phyloP scores from a whole-genome alignment of 176 grass and related monocot species.

The Juncus effusus region DNA sequence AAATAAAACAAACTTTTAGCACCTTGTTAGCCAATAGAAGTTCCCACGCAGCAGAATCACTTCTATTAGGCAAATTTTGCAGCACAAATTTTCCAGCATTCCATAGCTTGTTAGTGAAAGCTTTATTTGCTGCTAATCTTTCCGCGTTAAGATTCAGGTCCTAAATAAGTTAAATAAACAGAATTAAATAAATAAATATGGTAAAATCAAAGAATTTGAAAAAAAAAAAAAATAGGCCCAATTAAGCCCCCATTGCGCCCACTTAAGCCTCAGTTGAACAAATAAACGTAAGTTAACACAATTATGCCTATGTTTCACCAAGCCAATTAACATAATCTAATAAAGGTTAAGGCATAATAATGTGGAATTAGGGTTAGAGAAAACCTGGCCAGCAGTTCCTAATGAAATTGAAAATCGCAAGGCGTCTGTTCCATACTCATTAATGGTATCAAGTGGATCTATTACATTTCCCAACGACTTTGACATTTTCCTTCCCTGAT shows the following conservation, averaged over 20 bases:
- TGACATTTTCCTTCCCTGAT: conserved; percentile 94
- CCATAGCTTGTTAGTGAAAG: conserved; percentile 99
- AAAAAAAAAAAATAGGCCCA: conserved; percentile 20
- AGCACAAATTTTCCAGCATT: conserved; percentile 97
- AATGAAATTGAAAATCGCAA: conserved; percentile 93
- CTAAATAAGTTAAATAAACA: conserved; percentile 38
- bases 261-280: too few species aligned
- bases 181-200: conserved; percentile 30
- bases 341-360: background rate
- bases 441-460: conserved; percentile 93
- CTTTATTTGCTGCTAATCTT: conserved; percentile 92
- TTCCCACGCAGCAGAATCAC: conserved; percentile 72
- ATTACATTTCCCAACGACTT: conserved; percentile 97
- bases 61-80: conserved; percentile 92
- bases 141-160: conserved; percentile 96
- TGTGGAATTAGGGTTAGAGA: conserved; percentile 14
- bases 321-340: too few species aligned
- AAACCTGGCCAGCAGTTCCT: conserved; percentile 94
- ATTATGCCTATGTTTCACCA: too few species aligned
- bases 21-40: conserved; percentile 74
- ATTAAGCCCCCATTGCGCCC: background rate
- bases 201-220: background rate
- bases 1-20: background rate
- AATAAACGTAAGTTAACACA: too few species aligned
- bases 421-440: conserved; percentile 95